These are phyloP conservation scores for Pyrenophora graminea DNA, from an alignment of 2,329 filamentous ascomycete species.

Conservation along the genomic window DNA sequence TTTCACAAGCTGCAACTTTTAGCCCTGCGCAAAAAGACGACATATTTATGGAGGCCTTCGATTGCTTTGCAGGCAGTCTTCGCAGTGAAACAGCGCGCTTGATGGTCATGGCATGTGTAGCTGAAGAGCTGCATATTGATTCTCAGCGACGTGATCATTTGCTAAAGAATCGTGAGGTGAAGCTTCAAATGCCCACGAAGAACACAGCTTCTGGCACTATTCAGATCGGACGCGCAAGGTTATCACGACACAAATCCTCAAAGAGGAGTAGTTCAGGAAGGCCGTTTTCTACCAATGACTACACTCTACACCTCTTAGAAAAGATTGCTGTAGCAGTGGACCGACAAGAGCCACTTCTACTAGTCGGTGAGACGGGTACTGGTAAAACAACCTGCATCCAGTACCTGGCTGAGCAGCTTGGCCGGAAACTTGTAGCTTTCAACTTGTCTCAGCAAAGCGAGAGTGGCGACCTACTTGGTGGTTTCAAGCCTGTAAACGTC, in stretches of 20 bases:
- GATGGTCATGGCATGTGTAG: conserved; percentile 70
- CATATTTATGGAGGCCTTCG: conserved; percentile 91
- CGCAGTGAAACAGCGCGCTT: conserved; percentile 66
- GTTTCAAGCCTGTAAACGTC: conserved; percentile 94
- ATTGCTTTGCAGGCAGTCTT: conserved; percentile 86
- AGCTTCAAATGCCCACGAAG: conserved; percentile 49
- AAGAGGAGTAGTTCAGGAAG: conserved; percentile 45
- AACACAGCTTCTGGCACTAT: conserved; percentile 32
- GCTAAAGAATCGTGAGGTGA: conserved; percentile 73
- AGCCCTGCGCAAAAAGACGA: conserved; percentile 74
- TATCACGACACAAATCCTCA: conserved; percentile 47
- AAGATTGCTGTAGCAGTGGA: conserved; percentile 83
- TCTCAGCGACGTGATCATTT: conserved; percentile 80
- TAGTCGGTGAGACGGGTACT: conserved; percentile 98
- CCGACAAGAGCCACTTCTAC: conserved; percentile 82
- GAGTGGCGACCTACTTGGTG: conserved; percentile 90
- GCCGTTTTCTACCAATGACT: conserved; percentile 87
- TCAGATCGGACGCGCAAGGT: conserved; percentile 51
- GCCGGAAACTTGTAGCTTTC: conserved; percentile 86
- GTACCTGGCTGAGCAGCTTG: conserved; percentile 81
- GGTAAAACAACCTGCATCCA: conserved; percentile 97
- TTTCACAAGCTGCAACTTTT: conserved; percentile 65
- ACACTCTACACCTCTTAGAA: conserved; percentile 83
- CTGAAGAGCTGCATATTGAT: conserved; percentile 84
- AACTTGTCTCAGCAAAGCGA: conserved; percentile 99